Base-by-base conservation (phyloP, 176 grass and related monocot genomes). In the Alopecurus myosuroides region DNA sequence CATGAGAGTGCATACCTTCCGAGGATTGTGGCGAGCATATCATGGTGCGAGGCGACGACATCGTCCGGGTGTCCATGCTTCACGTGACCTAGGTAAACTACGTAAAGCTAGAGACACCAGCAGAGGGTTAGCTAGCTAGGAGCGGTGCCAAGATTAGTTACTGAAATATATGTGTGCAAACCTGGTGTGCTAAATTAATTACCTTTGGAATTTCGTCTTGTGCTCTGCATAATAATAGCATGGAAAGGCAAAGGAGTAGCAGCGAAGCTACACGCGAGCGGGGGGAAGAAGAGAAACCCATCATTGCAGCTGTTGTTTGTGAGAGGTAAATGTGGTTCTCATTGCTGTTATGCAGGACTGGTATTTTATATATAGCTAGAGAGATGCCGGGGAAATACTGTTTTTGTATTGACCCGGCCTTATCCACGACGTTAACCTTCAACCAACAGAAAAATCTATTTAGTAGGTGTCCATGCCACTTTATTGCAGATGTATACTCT, bases 81-180 rank as follows among this genome's bases (percentile, higher is more conserved):
- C 70, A 65, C 70, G 7, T 87, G 45, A 4, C 85, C 85, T 4
- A 81, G 56, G 57, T 76, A 87, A 0, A 74, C 58, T 35, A 86
- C 65, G 9, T 86, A 86, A 52, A 52, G 50, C 48, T 50, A 50
- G 19, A 50, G 15, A 50, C 13, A 48, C 44, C 2, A 3, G 11
- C 44, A 45, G 44, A 14, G 45, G 45, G 45, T 15, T 48, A 48
- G 45, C 45, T 48, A 48, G 11, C 11, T 37, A 6, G 7, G 7
- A 37, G 4, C 7, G 7, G 36, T 37, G 4, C 4, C 4, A 6
- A 6, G 7, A 6, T 6, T 37, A 37, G 11, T 9, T 41, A 41
- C 40, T 41, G 7, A 9, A 41, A 41, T 9, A 41, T 41, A 10
- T 41, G 11, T 41, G 7, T 37, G 4, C 3, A 37, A 6, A 4